These are phyloP conservation scores for Sugiyamaella xylanicola DNA, from an alignment of 1,139 yeast species.

Conservation along the genomic window DNA sequence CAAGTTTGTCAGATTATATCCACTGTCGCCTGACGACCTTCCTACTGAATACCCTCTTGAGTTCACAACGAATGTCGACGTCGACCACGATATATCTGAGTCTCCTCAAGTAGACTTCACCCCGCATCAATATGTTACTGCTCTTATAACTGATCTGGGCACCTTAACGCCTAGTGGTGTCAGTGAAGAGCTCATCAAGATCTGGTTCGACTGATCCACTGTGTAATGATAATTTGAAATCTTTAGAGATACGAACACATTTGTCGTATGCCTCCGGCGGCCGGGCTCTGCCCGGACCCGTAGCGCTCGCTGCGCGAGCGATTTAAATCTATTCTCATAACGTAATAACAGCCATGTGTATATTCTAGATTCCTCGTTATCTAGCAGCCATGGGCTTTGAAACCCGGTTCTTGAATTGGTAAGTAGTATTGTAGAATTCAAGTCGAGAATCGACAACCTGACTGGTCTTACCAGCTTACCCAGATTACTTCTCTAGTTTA, in stretches of 20 bases:
- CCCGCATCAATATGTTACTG: constrained; percentile 93
- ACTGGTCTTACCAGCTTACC: too few relatives aligned
- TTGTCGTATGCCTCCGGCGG: constrained; percentile 7
- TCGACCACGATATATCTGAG: constrained; percentile 32
- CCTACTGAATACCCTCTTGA: constrained; percentile 56
- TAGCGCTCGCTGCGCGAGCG: neutral
- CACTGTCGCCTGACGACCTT: constrained; percentile 89
- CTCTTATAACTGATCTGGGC: constrained; percentile 93
- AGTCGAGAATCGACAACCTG: too few relatives aligned
- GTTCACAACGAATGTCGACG: constrained; percentile 39
- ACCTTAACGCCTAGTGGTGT: constrained; percentile 97
- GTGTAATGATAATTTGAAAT: neutral
- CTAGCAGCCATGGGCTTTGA: too few relatives aligned
- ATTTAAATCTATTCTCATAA: too few relatives aligned
- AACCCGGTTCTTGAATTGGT: too few relatives aligned
- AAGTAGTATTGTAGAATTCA: too few relatives aligned
- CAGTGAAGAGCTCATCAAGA: constrained; percentile 93
- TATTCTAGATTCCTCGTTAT: too few relatives aligned
- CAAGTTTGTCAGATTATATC: constrained; percentile 94
- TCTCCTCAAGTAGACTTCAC: constrained; percentile 81
- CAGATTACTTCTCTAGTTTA: constrained; percentile 60
- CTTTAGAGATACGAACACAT: neutral
- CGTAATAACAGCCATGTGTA: too few relatives aligned
- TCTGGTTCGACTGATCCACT: constrained; percentile 79
- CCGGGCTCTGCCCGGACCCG: constrained; percentile 13